phyloP scores from a whole-genome alignment of 169 alveolate species.

The Cryptosporidium meleagridis region DNA sequence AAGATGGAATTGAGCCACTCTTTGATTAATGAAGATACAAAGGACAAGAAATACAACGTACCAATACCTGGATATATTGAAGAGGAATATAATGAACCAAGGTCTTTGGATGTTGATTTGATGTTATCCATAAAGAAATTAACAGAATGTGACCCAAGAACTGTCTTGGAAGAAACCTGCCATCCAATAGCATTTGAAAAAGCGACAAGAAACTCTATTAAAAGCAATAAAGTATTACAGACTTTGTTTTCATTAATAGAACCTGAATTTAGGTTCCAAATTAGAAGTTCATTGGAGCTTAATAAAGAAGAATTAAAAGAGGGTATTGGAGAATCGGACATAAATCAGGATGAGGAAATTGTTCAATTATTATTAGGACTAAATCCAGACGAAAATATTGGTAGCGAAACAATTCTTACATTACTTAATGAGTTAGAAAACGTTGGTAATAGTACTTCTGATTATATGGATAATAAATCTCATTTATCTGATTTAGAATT shows the following conservation, averaged over 20 bases:
- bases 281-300: background rate
- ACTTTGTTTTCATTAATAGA: conserved; percentile 31
- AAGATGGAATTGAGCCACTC: background rate
- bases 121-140: conserved; percentile 61
- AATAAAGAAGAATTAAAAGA: background rate
- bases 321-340: background rate
- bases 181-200: conserved; percentile 66
- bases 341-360: conserved; percentile 45
- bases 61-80: conserved; percentile 67
- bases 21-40: background rate
- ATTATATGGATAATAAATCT: background rate
- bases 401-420: conserved; percentile 22
- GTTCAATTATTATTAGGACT: conserved; percentile 42
- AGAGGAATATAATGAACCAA: conserved; percentile 70
- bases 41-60: conserved; percentile 13
- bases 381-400: conserved; percentile 70
- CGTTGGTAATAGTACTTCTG: background rate
- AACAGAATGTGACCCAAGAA: conserved; percentile 61
- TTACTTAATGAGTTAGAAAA: conserved; percentile 43
- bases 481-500: background rate
- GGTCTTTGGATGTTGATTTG: conserved; percentile 52
- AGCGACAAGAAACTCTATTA: conserved; percentile 7
- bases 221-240: conserved; percentile 9
- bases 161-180: conserved; percentile 51
- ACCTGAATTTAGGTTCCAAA: conserved; percentile 6